Percentiles rank a stretch among this genome's conserved stretches.
These are phyloP conservation scores for Aphanomyces astaci DNA, from an alignment of 352 stramenopile species.

Conservation along the genomic window DNA sequence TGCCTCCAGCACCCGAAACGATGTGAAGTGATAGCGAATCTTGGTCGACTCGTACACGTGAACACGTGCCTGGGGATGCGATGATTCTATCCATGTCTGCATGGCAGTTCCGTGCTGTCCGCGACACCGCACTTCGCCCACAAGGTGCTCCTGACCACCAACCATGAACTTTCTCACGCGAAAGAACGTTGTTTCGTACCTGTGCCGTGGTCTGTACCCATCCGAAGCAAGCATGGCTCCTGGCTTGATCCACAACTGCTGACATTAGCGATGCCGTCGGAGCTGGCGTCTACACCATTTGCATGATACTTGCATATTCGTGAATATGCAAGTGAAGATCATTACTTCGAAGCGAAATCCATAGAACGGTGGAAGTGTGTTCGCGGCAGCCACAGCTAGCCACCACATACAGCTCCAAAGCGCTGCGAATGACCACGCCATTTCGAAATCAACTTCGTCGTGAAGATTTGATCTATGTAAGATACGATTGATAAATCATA, in stretches of 20 bases:
- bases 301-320: not conserved
- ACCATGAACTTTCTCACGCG: not conserved
- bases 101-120: not conserved
- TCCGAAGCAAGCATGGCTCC: constrained; percentile 8
- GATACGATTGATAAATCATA: too few relatives aligned
- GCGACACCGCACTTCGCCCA: constrained; percentile 8
- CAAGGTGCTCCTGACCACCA: not conserved
- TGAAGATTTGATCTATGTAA: too few relatives aligned
- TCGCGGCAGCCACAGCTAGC: not conserved
- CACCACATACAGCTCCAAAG: not conserved
- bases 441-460: too few relatives aligned
- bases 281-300: not conserved
- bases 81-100: constrained; percentile 8
- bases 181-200: not conserved
- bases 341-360: constrained; percentile 13
- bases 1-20: not conserved
- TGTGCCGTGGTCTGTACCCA: not conserved
- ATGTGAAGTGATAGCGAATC: constrained; percentile 17
- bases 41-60: constrained; percentile 5
- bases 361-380: not conserved
- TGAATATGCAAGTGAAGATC: not conserved
- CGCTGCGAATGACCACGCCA: not conserved
- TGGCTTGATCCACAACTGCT: not conserved
- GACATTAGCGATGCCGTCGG: not conserved
- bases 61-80: not conserved